Conservation (phyloP, 2,329 filamentous ascomycete species). For the Neonectria coccinea region DNA sequence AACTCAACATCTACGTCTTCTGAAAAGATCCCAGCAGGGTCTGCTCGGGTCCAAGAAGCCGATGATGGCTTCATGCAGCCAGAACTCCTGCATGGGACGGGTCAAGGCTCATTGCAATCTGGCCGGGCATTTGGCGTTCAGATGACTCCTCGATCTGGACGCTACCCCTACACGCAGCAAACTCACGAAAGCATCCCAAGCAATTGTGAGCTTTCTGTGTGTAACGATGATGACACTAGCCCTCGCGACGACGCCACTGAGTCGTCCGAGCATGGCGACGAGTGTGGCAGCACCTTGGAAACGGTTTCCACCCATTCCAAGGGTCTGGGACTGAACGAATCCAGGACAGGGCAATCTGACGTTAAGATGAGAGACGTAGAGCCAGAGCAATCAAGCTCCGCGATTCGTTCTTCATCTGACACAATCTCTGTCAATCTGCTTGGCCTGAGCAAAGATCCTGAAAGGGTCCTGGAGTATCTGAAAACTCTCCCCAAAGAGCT, state of each 20-base stretch:
- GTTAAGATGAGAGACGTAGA: constrained; percentile 33
- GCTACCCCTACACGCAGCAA: constrained; percentile 8
- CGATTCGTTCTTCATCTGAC: background rate
- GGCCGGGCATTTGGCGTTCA: background rate
- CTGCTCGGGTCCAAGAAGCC: constrained; percentile 35
- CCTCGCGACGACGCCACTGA: constrained; percentile 2
- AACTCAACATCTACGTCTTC: constrained; percentile 24
- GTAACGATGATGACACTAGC: background rate
- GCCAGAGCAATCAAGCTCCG: constrained; percentile 3
- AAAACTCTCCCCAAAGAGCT: constrained; percentile 48
- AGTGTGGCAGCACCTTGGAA: constrained; percentile 5
- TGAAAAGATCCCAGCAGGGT: constrained; percentile 29
- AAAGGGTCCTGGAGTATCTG: constrained; percentile 38
- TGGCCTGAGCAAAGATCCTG: constrained; percentile 15
- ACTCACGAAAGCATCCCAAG: background rate
- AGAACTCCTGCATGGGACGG: constrained; percentile 23
- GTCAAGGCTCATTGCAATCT: constrained; percentile 10
- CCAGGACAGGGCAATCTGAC: constrained; percentile 29
- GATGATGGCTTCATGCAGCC: constrained; percentile 35
- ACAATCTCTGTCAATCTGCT: background rate
- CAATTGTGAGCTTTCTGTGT: background rate
- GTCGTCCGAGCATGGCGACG: background rate
- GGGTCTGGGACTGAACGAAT: background rate
- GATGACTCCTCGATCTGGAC: background rate
- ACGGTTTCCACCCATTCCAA: background rate